Conservation (phyloP, 495 filamentous ascomycete species). For the Amorphotheca resinae region DNA sequence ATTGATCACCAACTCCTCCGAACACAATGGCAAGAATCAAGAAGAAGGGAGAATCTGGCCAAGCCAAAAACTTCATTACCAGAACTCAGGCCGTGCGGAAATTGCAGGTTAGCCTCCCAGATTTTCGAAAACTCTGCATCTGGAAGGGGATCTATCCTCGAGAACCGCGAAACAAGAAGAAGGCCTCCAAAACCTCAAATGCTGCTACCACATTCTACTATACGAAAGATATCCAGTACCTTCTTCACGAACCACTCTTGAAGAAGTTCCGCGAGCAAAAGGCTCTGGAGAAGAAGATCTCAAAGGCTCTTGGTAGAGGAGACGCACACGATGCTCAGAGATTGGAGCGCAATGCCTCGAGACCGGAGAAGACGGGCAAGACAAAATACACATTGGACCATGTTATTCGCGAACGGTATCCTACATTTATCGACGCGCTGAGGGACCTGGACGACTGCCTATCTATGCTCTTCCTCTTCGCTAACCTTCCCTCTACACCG, state of each 20-base stretch:
- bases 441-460: conserved; percentile 93
- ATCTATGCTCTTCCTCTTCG: conserved; percentile 93
- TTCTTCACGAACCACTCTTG: conserved; percentile 92
- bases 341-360: conserved; percentile 45
- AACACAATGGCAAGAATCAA: conserved; percentile 67
- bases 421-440: conserved; percentile 89
- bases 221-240: conserved; percentile 95
- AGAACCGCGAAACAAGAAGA: conserved; percentile 92
- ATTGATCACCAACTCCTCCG: background rate
- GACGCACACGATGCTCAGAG: conserved; percentile 73
- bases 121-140: conserved; percentile 96
- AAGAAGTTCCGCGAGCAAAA: conserved; percentile 96
- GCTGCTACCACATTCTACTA: conserved; percentile 96
- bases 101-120: conserved; percentile 90
- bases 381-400: conserved; percentile 85
- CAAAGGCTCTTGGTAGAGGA: conserved; percentile 75
- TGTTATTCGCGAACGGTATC: conserved; percentile 95
- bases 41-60: conserved; percentile 89
- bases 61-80: conserved; percentile 97
- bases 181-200: conserved; percentile 82
- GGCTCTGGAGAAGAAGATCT: conserved; percentile 90
- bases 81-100: conserved; percentile 93
- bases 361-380: conserved; percentile 73
- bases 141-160: conserved; percentile 99
- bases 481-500: conserved; percentile 80